Evolutionary conservation across 2,329 filamentous ascomycete genomes (phyloP).

Genomic region (Pseudogymnoascus sp.): DNA sequence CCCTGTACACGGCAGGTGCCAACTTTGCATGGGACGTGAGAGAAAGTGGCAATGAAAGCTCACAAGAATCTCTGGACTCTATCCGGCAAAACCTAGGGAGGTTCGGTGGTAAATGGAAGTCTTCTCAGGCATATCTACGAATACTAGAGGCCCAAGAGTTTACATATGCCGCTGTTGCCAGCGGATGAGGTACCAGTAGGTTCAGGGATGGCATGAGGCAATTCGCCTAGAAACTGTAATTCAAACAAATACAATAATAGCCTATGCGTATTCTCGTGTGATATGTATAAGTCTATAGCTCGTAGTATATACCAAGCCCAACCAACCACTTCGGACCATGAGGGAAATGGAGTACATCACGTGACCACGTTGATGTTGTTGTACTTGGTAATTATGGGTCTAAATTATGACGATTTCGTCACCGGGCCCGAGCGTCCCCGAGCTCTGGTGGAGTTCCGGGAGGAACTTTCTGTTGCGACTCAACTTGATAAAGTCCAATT

Average conservation of each 20-base stretch:
- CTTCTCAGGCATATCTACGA: slow-evolving; percentile 32
- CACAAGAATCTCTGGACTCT: slow-evolving; percentile 26
- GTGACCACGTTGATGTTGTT: not conserved
- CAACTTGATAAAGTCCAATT: slow-evolving; percentile 1
- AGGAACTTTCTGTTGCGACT: slow-evolving; percentile 2
- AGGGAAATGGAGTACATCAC: not conserved
- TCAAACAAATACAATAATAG: not conserved
- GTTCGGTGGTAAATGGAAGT: slow-evolving; percentile 30
- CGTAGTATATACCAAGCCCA: not conserved
- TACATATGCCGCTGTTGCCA: slow-evolving; percentile 21
- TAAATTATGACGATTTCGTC: not conserved
- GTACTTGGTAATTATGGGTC: not conserved
- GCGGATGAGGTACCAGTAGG: not conserved
- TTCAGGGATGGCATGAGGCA: not conserved
- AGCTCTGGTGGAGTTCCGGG: not conserved
- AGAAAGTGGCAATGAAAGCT: slow-evolving; percentile 30
- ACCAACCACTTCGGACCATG: not conserved
- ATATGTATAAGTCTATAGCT: not conserved
- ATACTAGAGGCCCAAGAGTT: slow-evolving; percentile 33
- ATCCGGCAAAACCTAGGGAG: slow-evolving; percentile 27
- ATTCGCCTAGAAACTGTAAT: not conserved
- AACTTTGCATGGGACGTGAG: slow-evolving; percentile 33
- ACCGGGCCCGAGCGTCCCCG: slow-evolving; percentile 5
- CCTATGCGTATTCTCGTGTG: not conserved
- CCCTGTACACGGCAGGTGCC: slow-evolving; percentile 32